Percentiles rank a stretch among this genome's conserved stretches.
Evolutionary conservation across 1,139 yeast species (phyloP).

Genomic region (Kazachstania sp.): DNA sequence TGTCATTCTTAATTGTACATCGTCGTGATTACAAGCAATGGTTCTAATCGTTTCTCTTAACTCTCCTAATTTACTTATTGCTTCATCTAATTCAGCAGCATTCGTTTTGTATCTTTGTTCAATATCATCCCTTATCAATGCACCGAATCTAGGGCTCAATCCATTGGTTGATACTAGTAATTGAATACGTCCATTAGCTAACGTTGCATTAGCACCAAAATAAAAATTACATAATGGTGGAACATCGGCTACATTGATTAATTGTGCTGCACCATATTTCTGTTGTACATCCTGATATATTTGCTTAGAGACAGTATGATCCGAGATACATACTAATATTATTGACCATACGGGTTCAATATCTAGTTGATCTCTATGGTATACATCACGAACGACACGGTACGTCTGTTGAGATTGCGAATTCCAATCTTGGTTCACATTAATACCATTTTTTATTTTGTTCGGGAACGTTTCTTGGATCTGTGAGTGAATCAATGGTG

Average conservation of each 20-base stretch:
- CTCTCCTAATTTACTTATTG: conserved; percentile 22
- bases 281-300: conserved; percentile 21
- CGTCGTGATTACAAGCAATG: conserved; percentile 10
- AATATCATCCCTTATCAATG: conserved; percentile 26
- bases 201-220: conserved; percentile 28
- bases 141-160: conserved; percentile 27
- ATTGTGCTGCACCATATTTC: conserved; percentile 22
- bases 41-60: conserved; percentile 19
- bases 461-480: conserved; percentile 3
- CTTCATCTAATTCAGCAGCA: conserved; percentile 17
- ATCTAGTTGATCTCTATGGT: conserved; percentile 12
- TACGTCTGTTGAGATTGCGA: conserved; percentile 10
- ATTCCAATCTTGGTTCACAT: not conserved
- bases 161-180: conserved; percentile 30
- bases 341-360: conserved; percentile 19
- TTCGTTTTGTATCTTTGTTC: conserved; percentile 8
- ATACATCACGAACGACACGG: conserved; percentile 13
- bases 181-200: conserved; percentile 20
- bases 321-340: conserved; percentile 27
- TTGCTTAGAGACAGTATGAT: conserved; percentile 17
- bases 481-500: conserved; percentile 18
- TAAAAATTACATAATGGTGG: conserved; percentile 31
- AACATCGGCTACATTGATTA: conserved; percentile 31
- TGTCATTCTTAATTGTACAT: conserved; percentile 25
- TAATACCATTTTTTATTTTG: not conserved